Evolutionary conservation across 2,329 filamentous ascomycete genomes (phyloP).

Genomic region (Xylaria sp.): DNA sequence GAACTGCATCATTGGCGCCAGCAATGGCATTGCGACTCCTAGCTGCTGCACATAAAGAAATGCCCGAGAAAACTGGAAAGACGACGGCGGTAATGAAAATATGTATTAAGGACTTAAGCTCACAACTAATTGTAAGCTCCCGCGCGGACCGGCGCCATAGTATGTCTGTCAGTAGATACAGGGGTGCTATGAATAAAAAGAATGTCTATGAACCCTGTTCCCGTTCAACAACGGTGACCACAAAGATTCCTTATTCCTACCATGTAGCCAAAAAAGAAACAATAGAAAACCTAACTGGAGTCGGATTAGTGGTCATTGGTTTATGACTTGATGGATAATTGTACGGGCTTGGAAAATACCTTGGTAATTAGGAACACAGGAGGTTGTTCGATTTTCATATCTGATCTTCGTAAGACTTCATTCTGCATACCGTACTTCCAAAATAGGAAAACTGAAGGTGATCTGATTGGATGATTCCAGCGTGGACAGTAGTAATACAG

Average conservation of each 20-base stretch:
- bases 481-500: conserved; percentile 11
- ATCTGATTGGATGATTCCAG: conserved; percentile 14
- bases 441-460: conserved; percentile 18
- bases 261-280: neutral
- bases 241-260: neutral
- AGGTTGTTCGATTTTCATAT: neutral
- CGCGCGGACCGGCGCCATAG: neutral
- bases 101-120: neutral
- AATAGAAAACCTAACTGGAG: neutral
- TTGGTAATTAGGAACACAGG: neutral
- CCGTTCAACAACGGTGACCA: neutral
- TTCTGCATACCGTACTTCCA: neutral
- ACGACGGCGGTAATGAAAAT: neutral
- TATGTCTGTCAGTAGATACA: neutral
- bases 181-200: neutral
- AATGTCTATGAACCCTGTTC: neutral
- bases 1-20: neutral
- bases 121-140: neutral
- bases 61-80: neutral
- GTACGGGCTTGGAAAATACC: neutral
- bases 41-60: neutral
- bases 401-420: neutral
- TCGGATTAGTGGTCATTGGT: neutral
- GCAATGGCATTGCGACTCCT: neutral
- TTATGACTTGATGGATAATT: neutral